These are phyloP conservation scores for Vitis hybrid DNA, from an alignment of 177 flowering plant genomes.

Conservation along the genomic window DNA sequence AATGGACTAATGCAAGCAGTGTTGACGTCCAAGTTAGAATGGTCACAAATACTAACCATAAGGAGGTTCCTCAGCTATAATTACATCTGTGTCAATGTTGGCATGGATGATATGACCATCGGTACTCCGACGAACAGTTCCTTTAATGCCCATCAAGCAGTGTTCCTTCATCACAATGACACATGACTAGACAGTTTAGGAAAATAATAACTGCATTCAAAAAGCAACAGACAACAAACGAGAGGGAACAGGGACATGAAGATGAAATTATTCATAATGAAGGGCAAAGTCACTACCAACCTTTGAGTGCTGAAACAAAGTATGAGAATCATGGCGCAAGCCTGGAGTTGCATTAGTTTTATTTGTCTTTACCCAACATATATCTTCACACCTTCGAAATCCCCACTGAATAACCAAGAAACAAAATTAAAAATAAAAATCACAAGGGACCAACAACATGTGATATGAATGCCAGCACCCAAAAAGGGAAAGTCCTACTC, in stretches of 20 bases:
- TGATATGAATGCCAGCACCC: not conserved
- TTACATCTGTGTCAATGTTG: constrained; percentile 97
- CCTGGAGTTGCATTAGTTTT: constrained; percentile 89
- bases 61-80: constrained; percentile 97
- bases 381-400: constrained; percentile 96
- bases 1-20: not conserved
- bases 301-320: constrained; percentile 96
- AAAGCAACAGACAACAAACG: not conserved
- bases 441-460: not conserved
- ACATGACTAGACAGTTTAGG: constrained; percentile 4
- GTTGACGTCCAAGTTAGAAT: not conserved
- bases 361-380: constrained; percentile 99
- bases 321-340: constrained; percentile 91
- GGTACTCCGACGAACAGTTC: constrained; percentile 98
- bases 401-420: constrained; percentile 73
- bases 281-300: constrained; percentile 30
- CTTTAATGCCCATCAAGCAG: constrained; percentile 99
- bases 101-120: constrained; percentile 99
- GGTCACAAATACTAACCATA: constrained; percentile 63
- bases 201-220: not conserved
- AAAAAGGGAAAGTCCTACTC: not conserved
- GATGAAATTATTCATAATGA: not conserved
- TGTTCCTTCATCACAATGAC: constrained; percentile 67
- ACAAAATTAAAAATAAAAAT: not conserved
- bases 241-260: not conserved